Base-by-base conservation (phyloP, 1,284 basidiomycete species). In the Tilletia walkeri region DNA sequence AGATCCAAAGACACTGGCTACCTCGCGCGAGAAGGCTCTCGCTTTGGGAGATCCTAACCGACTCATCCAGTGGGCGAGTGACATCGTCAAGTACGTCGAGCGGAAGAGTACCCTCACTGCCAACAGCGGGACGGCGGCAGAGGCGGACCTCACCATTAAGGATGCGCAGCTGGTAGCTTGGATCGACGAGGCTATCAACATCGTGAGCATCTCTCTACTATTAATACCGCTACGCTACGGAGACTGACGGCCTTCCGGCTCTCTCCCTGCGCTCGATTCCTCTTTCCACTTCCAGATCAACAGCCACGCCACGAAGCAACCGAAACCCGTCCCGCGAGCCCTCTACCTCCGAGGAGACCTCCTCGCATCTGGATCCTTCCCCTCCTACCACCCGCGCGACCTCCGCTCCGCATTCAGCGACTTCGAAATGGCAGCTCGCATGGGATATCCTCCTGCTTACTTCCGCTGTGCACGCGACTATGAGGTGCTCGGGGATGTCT, bases 401-500 rank as follows among this genome's bases (percentile, higher is more conserved):
- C 90, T 91, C 4, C 88, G 92, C 18, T 84, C 88, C 3, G 93
- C 95, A 1, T 97, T 97, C 85, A 87, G 91, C 61, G 93, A 94
- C 82, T 95, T 93, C 80, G 82, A 83, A 70, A 76, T 77, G 18
- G 81, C 82, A 3, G 82, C 81, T 1, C 73, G 82, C 9, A 73
- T 79, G 72, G 82, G 82, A 3, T 80, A 72, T 68, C 75, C 81
- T 9, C 73, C 80, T 14, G 78, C 76, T 0, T 97, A 94, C 94
- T 96, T 94, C 85, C 87, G 90, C 61, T 88, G 96, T 2, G 94
- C 93, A 0, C 86, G 91, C 38, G 94, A 96, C 77, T 96, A 97
- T 82, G 95, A 97, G 85, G 89, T 89, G 68, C 93, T 95, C 72
- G 89, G 89, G 34, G 92, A 95, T 82, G 65, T 77, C 9, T 72